Evolutionary conservation across 108 stramenopile species (phyloP), one percentile per base, ranked within the genome.

Genomic region (Nannochloropsis gaditana): DNA sequence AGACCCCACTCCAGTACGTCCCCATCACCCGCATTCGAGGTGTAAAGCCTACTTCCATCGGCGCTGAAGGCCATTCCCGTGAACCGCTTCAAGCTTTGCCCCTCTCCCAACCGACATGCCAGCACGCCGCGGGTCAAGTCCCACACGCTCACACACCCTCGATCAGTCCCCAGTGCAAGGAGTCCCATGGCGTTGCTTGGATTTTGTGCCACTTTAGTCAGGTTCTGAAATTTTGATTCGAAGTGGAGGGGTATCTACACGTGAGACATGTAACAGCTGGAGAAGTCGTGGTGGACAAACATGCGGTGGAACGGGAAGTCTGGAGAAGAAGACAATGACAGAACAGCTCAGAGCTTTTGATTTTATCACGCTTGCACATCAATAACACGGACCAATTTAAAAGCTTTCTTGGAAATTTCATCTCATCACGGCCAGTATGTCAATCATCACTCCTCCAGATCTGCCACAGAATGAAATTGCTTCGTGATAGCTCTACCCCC

Each of bases 1-100:
- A 87, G 45, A 45, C 80, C 81, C 87, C 87, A 87, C 45, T 87
- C 87, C 43, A 87, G 45, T 42, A 87, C 80, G 19, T 87, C 87
- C 79, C 45, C 84, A 11, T 44, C 87, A 31, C 87, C 80, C 1
- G 87, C 83, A 73, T n/a, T n/a, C 11, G 87, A 47, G 1, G 87
- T 41, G 43, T 45, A 87, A 6, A 87, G 84, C 45, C 79, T 84
- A 45, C 45, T 84, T 2, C 87, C 83, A 45, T 84, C 80, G 3
- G 83, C 43, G 21, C 83, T 81, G 45, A 87, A 87, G 79, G 50
- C 84, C 80, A 84, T 83, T 42, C 83, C 83, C 3, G 87, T 84
- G 9, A 87, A 80, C 21, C 11, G 21, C 42, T 79, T 83, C 79
- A 84, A 80, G 44, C 83, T 79, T 80, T 87, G 79, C 11, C 87